phyloP scores from a whole-genome alignment of 108 stramenopile species.

The Heterococcus sp. region DNA sequence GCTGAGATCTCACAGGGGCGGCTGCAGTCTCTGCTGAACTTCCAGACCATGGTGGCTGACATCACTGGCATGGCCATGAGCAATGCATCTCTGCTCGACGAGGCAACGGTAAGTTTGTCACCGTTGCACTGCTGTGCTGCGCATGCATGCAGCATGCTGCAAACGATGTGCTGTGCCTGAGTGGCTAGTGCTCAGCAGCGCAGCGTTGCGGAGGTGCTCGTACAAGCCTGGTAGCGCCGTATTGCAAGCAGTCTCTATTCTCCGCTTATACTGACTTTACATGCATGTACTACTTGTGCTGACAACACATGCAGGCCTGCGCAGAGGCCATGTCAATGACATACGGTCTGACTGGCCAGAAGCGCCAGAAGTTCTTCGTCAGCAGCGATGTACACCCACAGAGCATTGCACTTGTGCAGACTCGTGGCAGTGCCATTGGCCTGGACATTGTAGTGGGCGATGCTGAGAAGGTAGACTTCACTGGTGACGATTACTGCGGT shows the following conservation, averaged over 20 bases:
- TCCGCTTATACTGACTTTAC: slow-evolving; percentile 97
- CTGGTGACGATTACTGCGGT: slow-evolving; percentile 76
- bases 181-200: too few relatives aligned
- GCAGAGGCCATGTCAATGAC: slow-evolving; percentile 99
- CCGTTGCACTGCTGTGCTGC: background rate
- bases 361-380: slow-evolving; percentile 86
- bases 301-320: slow-evolving; percentile 72
- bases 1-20: slow-evolving; percentile 99
- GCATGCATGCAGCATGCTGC: background rate
- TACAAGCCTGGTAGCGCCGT: too few relatives aligned
- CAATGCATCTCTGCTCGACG: slow-evolving; percentile 91
- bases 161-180: too few relatives aligned
- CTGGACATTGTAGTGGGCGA: slow-evolving; percentile 85
- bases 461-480: slow-evolving; percentile 70
- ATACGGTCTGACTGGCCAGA: slow-evolving; percentile 46
- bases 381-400: slow-evolving; percentile 91
- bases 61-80: slow-evolving; percentile 94
- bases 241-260: too few relatives aligned
- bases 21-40: slow-evolving; percentile 96
- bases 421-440: slow-evolving; percentile 80
- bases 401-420: slow-evolving; percentile 82
- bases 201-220: too few relatives aligned
- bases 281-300: slow-evolving; percentile 73
- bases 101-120: slow-evolving; percentile 61
- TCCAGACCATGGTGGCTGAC: slow-evolving; percentile 96